Percentiles rank a stretch among this genome's conserved stretches.
These are phyloP conservation scores for Beauveria caledonica DNA, from an alignment of 2,329 filamentous ascomycete genomes.

Conservation along the genomic window DNA sequence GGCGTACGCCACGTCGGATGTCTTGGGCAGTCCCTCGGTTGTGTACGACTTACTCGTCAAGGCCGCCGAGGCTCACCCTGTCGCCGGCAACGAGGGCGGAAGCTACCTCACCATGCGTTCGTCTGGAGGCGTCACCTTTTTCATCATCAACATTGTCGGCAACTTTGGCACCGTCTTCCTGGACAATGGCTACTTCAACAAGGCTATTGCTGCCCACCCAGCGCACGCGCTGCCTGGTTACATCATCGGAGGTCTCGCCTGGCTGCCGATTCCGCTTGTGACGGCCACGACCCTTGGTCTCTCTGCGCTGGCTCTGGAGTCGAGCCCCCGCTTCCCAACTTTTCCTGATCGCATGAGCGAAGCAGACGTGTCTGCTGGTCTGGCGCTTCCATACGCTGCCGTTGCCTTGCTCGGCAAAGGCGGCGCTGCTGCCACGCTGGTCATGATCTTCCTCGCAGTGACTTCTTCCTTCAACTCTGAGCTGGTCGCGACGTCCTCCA, in stretches of 20 bases:
- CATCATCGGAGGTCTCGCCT: conserved; percentile 74
- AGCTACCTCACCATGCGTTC: conserved; percentile 78
- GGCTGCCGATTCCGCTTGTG: conserved; percentile 91
- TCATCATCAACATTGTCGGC: conserved; percentile 71
- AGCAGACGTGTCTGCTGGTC: conserved; percentile 69
- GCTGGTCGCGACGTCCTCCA: conserved; percentile 79
- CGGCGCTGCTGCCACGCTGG: conserved; percentile 67
- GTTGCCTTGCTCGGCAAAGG: conserved; percentile 75
- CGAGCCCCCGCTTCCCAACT: conserved; percentile 61
- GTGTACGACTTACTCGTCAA: conserved; percentile 72
- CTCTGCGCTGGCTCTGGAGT: conserved; percentile 70
- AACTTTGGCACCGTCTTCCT: conserved; percentile 81
- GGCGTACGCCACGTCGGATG: conserved; percentile 64
- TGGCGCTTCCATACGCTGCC: conserved; percentile 78
- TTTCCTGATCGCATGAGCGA: conserved; percentile 64
- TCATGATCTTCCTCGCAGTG: conserved; percentile 86
- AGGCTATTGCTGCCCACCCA: conserved; percentile 80
- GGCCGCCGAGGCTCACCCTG: conserved; percentile 61
- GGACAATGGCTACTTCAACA: conserved; percentile 88
- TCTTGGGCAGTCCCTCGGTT: conserved; percentile 64
- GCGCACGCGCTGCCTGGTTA: conserved; percentile 84
- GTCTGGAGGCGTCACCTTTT: conserved; percentile 72
- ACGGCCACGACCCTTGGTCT: conserved; percentile 85
- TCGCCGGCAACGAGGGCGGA: conserved; percentile 70
- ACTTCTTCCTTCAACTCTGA: conserved; percentile 77